Conservation (phyloP, 192 early-diverging fungal genomes). For the Backusella sp. region DNA sequence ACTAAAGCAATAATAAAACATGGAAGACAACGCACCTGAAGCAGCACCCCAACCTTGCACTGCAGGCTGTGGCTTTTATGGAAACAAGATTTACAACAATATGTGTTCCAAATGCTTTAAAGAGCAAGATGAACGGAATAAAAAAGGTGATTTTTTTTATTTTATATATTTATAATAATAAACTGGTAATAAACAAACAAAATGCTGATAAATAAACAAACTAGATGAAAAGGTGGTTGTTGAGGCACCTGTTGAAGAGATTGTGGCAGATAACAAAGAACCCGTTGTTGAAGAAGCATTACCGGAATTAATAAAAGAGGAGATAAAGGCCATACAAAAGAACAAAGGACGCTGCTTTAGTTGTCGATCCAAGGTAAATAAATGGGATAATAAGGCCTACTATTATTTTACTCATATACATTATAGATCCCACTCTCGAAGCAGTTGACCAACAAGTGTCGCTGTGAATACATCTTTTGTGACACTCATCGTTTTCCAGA, state of each 20-base stretch:
- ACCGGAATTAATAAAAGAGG: constrained; percentile 7
- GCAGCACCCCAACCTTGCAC: constrained; percentile 60
- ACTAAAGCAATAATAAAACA: constrained; percentile 14
- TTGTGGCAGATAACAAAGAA: not conserved
- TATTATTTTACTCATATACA: too few relatives aligned
- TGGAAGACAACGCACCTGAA: constrained; percentile 70
- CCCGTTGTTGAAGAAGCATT: not conserved
- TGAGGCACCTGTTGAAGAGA: not conserved
- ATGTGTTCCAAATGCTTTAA: constrained; percentile 81
- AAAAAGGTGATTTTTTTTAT: constrained; percentile 5
- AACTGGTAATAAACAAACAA: not conserved
- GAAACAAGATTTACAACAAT: constrained; percentile 66
- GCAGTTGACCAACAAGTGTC: constrained; percentile 76
- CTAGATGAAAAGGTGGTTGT: not conserved
- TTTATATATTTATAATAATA: not conserved
- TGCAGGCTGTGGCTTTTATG: constrained; percentile 75
- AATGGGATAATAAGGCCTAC: too few relatives aligned
- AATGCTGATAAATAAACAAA: not conserved
- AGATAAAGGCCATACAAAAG: constrained; percentile 50
- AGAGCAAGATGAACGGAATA: constrained; percentile 40
- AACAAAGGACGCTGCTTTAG: constrained; percentile 71
- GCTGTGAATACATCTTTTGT: constrained; percentile 76
- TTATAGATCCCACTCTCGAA: constrained; percentile 68
- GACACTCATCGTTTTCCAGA: constrained; percentile 69
- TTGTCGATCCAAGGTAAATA: constrained; percentile 67